Conservation (phyloP, 768 basidiomycete genomes). For the Cyclocybe cylindracea region DNA sequence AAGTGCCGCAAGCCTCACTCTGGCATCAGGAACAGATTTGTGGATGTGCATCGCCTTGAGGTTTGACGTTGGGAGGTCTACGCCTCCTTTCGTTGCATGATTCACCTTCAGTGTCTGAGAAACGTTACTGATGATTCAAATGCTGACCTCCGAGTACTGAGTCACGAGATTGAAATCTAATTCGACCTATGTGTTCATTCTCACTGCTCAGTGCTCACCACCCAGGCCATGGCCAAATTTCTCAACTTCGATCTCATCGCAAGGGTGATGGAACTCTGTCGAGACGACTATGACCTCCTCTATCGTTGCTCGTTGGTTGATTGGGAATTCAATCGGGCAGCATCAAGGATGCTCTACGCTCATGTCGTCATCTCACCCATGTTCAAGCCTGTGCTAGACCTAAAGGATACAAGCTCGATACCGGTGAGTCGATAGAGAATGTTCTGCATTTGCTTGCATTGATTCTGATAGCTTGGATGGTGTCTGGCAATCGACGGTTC, state of each 20-base stretch:
- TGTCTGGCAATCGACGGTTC: background rate
- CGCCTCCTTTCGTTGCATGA: too few species aligned
- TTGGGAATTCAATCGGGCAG: slow-evolving; percentile 42
- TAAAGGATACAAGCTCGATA: slow-evolving; percentile 34
- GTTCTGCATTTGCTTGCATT: background rate
- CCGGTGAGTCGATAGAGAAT: slow-evolving; percentile 26
- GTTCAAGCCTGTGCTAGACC: slow-evolving; percentile 30
- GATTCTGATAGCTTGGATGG: too few species aligned
- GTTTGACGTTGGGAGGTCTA: too few species aligned
- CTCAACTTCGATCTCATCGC: slow-evolving; percentile 37
- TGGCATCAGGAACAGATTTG: background rate
- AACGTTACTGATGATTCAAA: too few species aligned
- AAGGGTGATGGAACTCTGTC: slow-evolving; percentile 31
- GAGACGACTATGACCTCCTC: slow-evolving; percentile 36
- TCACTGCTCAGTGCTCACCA: background rate
- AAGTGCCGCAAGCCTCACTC: background rate
- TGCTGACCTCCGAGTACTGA: background rate
- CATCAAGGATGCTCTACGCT: slow-evolving; percentile 47
- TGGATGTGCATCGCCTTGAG: background rate
- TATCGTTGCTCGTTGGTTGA: slow-evolving; percentile 45
- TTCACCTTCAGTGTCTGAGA: too few species aligned
- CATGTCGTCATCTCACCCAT: slow-evolving; percentile 43
- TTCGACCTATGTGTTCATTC: too few species aligned
- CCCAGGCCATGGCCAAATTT: background rate
- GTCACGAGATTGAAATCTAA: background rate